Conservation (phyloP, 352 stramenopile genomes). For the Phytophthora aleatoria region DNA sequence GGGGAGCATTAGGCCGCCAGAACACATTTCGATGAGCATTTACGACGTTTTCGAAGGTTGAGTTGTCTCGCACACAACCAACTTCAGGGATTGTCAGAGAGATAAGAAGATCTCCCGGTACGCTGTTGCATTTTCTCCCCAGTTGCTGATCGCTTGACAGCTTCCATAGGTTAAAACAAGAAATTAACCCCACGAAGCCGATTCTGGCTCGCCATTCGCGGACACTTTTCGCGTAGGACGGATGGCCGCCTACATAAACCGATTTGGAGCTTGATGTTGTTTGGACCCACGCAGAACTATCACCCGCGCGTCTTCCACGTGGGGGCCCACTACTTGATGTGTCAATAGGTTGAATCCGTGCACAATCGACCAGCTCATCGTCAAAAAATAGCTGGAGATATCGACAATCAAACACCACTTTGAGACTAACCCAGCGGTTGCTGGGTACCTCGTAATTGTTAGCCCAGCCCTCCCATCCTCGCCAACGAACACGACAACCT, state of each 20-base stretch:
- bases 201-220: constrained; percentile 52
- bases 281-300: constrained; percentile 29
- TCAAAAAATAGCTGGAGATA: constrained; percentile 60
- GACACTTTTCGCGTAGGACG: constrained; percentile 53
- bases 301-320: constrained; percentile 12
- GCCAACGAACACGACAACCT: constrained; percentile 54
- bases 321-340: neutral
- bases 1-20: constrained; percentile 53
- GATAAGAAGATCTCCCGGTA: constrained; percentile 12
- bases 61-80: constrained; percentile 40
- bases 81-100: constrained; percentile 32
- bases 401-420: constrained; percentile 50
- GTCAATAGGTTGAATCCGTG: constrained; percentile 23
- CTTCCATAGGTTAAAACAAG: constrained; percentile 31
- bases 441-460: constrained; percentile 56
- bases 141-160: constrained; percentile 6
- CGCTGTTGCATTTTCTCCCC: neutral
- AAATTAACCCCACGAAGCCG: constrained; percentile 63
- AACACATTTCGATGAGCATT: constrained; percentile 59
- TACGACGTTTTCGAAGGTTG: constrained; percentile 38
- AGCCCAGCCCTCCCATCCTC: constrained; percentile 49
- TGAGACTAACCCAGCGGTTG: constrained; percentile 56
- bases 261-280: constrained; percentile 39
- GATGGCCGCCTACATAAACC: constrained; percentile 57
- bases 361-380: constrained; percentile 50